Evolutionary conservation across 2,329 filamentous ascomycete genomes (phyloP).

Genomic region (Camptophora hylomeconis): DNA sequence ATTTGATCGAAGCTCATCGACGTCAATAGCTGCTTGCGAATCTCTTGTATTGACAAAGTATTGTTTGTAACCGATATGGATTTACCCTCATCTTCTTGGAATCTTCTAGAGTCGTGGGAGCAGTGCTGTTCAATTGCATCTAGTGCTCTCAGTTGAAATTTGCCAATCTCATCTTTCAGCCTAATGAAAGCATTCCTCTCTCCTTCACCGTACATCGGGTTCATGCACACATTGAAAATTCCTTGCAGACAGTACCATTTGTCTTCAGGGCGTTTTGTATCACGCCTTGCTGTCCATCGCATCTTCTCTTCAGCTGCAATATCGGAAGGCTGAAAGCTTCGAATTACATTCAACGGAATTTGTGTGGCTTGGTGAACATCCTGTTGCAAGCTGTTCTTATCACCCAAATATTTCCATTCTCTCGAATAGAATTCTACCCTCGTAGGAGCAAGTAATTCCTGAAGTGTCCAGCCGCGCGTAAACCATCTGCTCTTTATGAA

Average conservation of each 20-base stretch:
- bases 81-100: background rate
- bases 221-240: conserved; percentile 15
- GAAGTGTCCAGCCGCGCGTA: conserved; percentile 16
- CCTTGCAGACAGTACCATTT: conserved; percentile 18
- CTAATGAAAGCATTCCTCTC: conserved; percentile 5
- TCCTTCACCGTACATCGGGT: conserved; percentile 12
- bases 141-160: conserved; percentile 1
- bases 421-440: conserved; percentile 20
- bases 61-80: background rate
- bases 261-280: conserved; percentile 18
- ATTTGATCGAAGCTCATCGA: conserved; percentile 28
- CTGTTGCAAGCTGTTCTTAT: conserved; percentile 16
- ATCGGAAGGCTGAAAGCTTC: conserved; percentile 7
- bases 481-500: conserved; percentile 11
- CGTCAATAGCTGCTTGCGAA: conserved; percentile 29
- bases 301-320: conserved; percentile 17
- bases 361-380: conserved; percentile 17
- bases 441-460: conserved; percentile 18
- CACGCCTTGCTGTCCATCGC: conserved; percentile 13
- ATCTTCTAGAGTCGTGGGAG: conserved; percentile 1
- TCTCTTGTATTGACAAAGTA: background rate
- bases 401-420: conserved; percentile 14
- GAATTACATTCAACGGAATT: conserved; percentile 14
- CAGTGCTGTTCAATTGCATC: conserved; percentile 1
- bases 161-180: conserved; percentile 7